Evolutionary conservation across 2,329 filamentous ascomycete genomes (phyloP), one percentile per base, ranked within the genome.

Genomic region (Amesomyces nigricolor): DNA sequence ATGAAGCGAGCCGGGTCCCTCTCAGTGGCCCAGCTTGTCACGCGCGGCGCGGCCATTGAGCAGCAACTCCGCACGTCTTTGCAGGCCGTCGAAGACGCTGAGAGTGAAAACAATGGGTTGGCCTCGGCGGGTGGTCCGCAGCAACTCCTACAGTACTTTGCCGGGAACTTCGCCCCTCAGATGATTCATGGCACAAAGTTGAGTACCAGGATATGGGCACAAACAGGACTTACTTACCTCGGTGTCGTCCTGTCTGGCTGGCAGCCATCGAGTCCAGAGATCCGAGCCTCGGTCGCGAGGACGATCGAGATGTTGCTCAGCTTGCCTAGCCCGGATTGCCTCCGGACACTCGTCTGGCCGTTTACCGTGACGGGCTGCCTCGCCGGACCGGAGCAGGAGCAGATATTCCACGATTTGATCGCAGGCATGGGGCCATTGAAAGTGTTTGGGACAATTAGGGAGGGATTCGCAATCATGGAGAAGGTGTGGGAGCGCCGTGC

Each of bases 171-270:
- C 5, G 37, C 54, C 3, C 35, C 40, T 1, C 39, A 39, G 3
- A 30, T 49, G 26, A 51, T 54, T 17, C 45, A 63, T 48, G 22
- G 40, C n/a, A 47, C 49, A 13, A 22, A 50, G 2, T 11, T 64
- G n/a, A 62, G 63, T 10, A 67, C 69, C 8, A 67, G 68, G 13
- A 72, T 78, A 42, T 80, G 78, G 78, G 73, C 75, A 1, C 71
- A 77, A 44, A 76, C 75, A 1, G 68, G 74, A 0, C 66, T 78
- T 1, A 71, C 73, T 7, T 80, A 80, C 56, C 71, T 80, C 11
- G 66, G 70, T 11, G 73, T 78, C 4, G 75, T 80, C 17, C 68
- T 78, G 3, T 73, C 71, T 1, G 78, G 78, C 3, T 80, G 77
- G 78, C 76, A 78, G 57, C 76, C 77, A 0, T 70, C 71, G 0